phyloP scores from a whole-genome alignment of 2,329 filamentous ascomycete species.

The Myriosclerotinia scirpicola region DNA sequence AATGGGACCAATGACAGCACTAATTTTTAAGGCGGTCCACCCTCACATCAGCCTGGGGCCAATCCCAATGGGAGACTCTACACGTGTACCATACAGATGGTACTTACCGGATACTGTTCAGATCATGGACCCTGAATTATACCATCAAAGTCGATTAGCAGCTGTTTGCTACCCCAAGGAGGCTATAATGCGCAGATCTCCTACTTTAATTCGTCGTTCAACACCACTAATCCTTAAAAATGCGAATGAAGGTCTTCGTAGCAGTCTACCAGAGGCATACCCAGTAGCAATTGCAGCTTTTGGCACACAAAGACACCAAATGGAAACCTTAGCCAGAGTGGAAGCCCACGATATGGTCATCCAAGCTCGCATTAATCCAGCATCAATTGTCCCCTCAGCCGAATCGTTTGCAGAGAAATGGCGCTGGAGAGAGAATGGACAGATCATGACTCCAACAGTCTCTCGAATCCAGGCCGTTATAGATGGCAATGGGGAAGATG shows the following conservation, averaged over 20 bases:
- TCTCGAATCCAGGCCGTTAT: slow-evolving; percentile 1
- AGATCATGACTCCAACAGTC: neutral
- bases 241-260: neutral
- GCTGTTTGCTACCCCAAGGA: slow-evolving; percentile 2
- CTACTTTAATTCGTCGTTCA: neutral
- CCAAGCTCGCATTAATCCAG: neutral
- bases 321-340: neutral
- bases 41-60: slow-evolving; percentile 1
- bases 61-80: neutral
- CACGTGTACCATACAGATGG: neutral
- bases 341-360: neutral
- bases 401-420: slow-evolving; percentile 6
- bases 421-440: neutral
- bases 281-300: slow-evolving; percentile 4
- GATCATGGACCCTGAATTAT: neutral
- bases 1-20: slow-evolving; percentile 1
- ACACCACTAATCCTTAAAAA: neutral
- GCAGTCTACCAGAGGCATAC: neutral
- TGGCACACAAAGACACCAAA: neutral
- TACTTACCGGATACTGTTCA: neutral
- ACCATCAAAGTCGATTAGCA: neutral
- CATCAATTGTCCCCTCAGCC: neutral
- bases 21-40: slow-evolving; percentile 5
- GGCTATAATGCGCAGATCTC: neutral
- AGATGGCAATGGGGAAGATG: neutral